Base-by-base conservation (phyloP, 2,329 filamentous ascomycete genomes). In the Helicocarpus griseus region DNA sequence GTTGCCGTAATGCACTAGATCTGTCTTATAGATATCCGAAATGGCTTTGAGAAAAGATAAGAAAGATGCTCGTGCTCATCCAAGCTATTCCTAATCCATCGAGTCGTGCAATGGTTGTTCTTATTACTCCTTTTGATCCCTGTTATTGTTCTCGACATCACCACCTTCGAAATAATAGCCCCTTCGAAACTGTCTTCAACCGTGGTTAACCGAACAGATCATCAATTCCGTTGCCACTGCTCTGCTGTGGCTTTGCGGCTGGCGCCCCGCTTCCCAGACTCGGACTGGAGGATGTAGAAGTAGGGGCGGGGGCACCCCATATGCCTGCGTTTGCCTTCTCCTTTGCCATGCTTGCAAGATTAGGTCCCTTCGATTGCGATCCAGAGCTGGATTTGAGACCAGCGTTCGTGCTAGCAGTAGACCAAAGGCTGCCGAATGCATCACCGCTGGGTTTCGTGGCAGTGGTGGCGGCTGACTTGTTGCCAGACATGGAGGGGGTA, bases 241-340 rank as follows among this genome's bases (percentile, higher is more conserved):
- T 29, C 41, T 44, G 41, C 41, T 44, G 41, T 29, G 41, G 41
- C 13, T 44, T 29, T n/a, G 41, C 17, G n/a, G 22, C 41, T 19
- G 22, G 41, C 24, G 41, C n/a, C n/a, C 19, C 29, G n/a, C 13
- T 44, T 29, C 24, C 22, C 24, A 44, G 14, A 17, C 14, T 29
- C n/a, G 41, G 24, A 9, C 3, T 44, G 19, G 40, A 44, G 29
- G n/a, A n/a, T n/a, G 40, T 14, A 29, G 40, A 1, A 19, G 24
- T 2, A 29, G 41, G 3, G 17, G 54, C 75, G 69, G 85, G 77
- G 0, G 87, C 80, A 17, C 91, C 93, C 89, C 94, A 98, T 57
- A 98, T 88, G 6, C 90, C 89, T 14, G 90, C 89, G 61, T 84
- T 89, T 53, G 89, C 93, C 78, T 97, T 96, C 71, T 96, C 89